Evolutionary conservation across 306 rosid species (phyloP).

Genomic region (Parietaria judaica): DNA sequence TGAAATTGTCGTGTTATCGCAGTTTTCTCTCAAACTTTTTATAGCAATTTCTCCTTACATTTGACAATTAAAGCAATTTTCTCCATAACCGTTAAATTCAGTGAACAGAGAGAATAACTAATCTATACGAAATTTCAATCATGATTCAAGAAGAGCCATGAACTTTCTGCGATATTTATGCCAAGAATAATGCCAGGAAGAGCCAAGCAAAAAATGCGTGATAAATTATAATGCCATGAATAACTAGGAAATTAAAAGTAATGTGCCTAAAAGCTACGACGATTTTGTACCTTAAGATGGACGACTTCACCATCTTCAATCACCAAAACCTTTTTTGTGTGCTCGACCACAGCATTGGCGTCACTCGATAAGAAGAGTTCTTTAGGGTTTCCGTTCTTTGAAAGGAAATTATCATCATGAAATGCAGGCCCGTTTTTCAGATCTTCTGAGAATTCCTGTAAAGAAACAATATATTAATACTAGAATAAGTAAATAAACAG

Average conservation of each 20-base stretch:
- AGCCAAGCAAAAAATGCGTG: background rate
- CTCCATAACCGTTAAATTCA: too few species aligned
- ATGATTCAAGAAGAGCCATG: background rate
- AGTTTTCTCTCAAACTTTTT: too few species aligned
- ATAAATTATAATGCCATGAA: background rate
- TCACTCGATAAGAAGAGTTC: slow-evolving; percentile 96
- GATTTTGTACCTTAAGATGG: slow-evolving; percentile 68
- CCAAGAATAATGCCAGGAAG: background rate
- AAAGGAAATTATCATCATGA: slow-evolving; percentile 68
- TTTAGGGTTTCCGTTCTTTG: slow-evolving; percentile 67
- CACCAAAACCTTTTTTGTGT: slow-evolving; percentile 84
- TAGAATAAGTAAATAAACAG: slow-evolving; percentile 2
- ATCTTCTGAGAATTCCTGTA: slow-evolving; percentile 64
- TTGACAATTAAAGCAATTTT: too few species aligned
- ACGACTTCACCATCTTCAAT: slow-evolving; percentile 97
- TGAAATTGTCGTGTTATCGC: too few species aligned
- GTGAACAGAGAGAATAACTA: too few species aligned
- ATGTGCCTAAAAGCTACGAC: too few species aligned
- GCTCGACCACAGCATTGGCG: slow-evolving; percentile 92
- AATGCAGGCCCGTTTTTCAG: slow-evolving; percentile 58
- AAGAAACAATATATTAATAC: slow-evolving; percentile 9
- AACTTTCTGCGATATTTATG: too few species aligned
- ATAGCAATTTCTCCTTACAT: too few species aligned
- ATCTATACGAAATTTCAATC: background rate
- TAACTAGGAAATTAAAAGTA: background rate